A percentile compares a stretch with the other conserved stretches of the same genome.
These are phyloP conservation scores for Pythium dissotocum DNA, from an alignment of 352 stramenopile species.

Conservation along the genomic window DNA sequence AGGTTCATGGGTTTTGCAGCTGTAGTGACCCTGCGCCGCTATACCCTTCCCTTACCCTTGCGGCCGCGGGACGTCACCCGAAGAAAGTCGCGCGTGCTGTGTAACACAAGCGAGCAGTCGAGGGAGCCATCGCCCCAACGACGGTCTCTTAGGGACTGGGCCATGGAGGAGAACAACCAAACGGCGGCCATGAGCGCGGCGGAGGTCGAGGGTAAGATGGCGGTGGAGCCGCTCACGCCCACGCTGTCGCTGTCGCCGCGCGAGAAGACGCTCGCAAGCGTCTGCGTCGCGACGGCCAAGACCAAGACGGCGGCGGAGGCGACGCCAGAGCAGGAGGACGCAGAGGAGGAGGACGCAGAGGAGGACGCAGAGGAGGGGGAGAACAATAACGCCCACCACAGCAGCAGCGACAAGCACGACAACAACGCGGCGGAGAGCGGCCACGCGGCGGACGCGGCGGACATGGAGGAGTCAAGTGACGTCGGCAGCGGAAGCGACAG, in stretches of 20 bases:
- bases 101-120: background rate
- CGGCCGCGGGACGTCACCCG: background rate
- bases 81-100: background rate
- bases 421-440: background rate
- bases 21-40: background rate
- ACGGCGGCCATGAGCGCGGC: no score
- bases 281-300: background rate
- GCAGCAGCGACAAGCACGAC: background rate
- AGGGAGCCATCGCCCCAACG: background rate
- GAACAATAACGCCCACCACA: background rate
- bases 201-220: background rate
- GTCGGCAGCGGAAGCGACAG: constrained; percentile 18
- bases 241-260: no score
- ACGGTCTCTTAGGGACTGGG: background rate
- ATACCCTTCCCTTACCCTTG: background rate
- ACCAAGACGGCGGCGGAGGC: background rate
- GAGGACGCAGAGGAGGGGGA: background rate
- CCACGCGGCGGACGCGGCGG: background rate
- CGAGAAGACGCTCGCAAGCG: background rate
- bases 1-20: background rate
- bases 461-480: background rate
- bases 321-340: background rate
- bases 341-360: background rate
- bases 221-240: background rate
- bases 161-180: background rate